Conservation (phyloP, 108 stramenopile species). For the Thalassiosira profunda region DNA sequence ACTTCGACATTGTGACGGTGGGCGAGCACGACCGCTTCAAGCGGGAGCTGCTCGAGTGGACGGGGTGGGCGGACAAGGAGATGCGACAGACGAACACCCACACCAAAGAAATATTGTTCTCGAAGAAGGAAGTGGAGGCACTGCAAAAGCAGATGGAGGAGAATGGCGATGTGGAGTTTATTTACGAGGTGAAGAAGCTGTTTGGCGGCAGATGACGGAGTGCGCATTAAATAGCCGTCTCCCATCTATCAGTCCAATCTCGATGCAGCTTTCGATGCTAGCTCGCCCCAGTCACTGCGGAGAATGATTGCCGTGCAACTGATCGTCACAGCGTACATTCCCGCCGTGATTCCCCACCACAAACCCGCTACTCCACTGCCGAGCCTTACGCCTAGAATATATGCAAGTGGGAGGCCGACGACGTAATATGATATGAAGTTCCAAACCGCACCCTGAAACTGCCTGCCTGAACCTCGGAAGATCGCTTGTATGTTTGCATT, state of each 20-base stretch:
- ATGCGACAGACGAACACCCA: background rate
- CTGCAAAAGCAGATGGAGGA: background rate
- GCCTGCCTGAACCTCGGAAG: slow-evolving; percentile 43
- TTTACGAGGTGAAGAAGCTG: background rate
- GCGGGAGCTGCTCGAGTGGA: background rate
- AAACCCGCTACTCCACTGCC: slow-evolving; percentile 12
- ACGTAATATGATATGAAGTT: slow-evolving; percentile 51
- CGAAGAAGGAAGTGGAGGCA: background rate
- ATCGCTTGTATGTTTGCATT: slow-evolving; percentile 32
- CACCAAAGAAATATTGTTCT: background rate
- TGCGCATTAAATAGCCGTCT: no score
- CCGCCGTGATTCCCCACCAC: slow-evolving; percentile 15
- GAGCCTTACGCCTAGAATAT: slow-evolving; percentile 6
- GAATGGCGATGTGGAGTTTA: slow-evolving; percentile 2
- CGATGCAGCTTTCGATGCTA: slow-evolving; percentile 12
- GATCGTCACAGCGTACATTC: background rate
- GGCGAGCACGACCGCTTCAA: background rate
- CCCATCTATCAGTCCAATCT: background rate
- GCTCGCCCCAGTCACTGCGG: slow-evolving; percentile 2
- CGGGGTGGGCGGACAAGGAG: background rate
- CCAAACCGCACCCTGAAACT: slow-evolving; percentile 29
- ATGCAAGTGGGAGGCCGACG: slow-evolving; percentile 45
- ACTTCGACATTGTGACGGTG: background rate
- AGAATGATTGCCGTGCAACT: background rate
- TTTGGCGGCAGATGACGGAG: no score